phyloP scores from a whole-genome alignment of 441 rosid genomes.

The Gossypium davidsonii region DNA sequence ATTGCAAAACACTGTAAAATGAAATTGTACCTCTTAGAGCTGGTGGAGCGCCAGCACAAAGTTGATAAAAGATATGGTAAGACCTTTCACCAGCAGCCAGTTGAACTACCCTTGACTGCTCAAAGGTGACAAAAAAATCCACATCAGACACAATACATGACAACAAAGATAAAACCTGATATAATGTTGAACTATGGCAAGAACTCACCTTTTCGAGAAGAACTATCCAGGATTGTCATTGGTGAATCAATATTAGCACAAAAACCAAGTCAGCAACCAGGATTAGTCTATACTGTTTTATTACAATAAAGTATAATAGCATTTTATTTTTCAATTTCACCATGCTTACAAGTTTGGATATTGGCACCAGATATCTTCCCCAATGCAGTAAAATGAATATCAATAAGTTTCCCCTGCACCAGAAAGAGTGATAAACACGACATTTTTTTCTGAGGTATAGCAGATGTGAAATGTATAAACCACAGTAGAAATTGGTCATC shows the following conservation, averaged over 20 bases:
- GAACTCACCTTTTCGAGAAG: constrained; percentile 82
- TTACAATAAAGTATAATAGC: constrained; percentile 10
- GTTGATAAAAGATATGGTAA: constrained; percentile 85
- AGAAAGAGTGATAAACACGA: constrained; percentile 7
- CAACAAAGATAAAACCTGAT: constrained; percentile 12
- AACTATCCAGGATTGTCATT: constrained; percentile 37
- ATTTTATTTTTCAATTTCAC: constrained; percentile 6
- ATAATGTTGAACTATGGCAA: constrained; percentile 17
- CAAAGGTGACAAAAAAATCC: constrained; percentile 24
- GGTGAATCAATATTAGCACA: constrained; percentile 21
- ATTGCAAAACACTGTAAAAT: neutral
- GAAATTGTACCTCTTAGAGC: constrained; percentile 64
- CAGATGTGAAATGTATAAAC: neutral
- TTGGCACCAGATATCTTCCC: constrained; percentile 92
- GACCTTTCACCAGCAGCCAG: constrained; percentile 85
- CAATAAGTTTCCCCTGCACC: constrained; percentile 79
- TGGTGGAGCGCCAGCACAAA: constrained; percentile 93
- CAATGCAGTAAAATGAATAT: constrained; percentile 66
- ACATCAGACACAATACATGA: constrained; percentile 25
- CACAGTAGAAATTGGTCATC: neutral
- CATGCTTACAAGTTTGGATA: constrained; percentile 80
- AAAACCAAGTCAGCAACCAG: constrained; percentile 30
- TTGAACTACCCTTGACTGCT: constrained; percentile 95
- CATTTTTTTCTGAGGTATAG: neutral
- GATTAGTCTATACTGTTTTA: constrained; percentile 7